These are phyloP conservation scores for Euptelea pleiosperma DNA, from an alignment of 164 flowering plant genomes.

Conservation along the genomic window DNA sequence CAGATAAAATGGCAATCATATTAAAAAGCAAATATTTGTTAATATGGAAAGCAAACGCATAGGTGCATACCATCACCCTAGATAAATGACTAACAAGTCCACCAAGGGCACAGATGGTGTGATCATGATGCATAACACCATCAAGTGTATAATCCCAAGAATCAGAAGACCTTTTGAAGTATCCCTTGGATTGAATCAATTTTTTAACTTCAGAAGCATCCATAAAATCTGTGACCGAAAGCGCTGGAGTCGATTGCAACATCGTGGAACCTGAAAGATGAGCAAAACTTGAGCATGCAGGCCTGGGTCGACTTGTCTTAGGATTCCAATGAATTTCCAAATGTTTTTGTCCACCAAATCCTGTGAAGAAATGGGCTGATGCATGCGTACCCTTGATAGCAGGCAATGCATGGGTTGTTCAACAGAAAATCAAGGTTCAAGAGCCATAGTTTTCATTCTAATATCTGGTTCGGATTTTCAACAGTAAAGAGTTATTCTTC, in stretches of 20 bases:
- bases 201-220: constrained; percentile 63
- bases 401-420: too few species aligned
- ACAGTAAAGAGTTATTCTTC: too few species aligned
- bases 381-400: too few species aligned
- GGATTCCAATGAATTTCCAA: background rate
- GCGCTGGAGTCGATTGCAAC: constrained; percentile 48
- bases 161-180: constrained; percentile 57
- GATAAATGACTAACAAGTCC: constrained; percentile 72
- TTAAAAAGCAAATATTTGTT: background rate
- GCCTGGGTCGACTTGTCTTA: background rate
- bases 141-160: constrained; percentile 42
- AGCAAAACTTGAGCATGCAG: constrained; percentile 1
- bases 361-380: too few species aligned
- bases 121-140: constrained; percentile 42
- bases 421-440: too few species aligned
- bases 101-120: constrained; percentile 70
- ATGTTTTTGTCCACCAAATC: constrained; percentile 7
- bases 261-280: constrained; percentile 50
- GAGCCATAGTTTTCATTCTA: too few species aligned
- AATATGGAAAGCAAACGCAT: too few species aligned
- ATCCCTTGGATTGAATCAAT: constrained; percentile 56
- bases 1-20: constrained; percentile 4
- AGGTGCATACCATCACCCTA: constrained; percentile 62
- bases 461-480: too few species aligned
- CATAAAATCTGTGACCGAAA: constrained; percentile 43